Evolutionary conservation across 2,329 filamentous ascomycete genomes (phyloP).

Genomic region (Endothia cerciana): DNA sequence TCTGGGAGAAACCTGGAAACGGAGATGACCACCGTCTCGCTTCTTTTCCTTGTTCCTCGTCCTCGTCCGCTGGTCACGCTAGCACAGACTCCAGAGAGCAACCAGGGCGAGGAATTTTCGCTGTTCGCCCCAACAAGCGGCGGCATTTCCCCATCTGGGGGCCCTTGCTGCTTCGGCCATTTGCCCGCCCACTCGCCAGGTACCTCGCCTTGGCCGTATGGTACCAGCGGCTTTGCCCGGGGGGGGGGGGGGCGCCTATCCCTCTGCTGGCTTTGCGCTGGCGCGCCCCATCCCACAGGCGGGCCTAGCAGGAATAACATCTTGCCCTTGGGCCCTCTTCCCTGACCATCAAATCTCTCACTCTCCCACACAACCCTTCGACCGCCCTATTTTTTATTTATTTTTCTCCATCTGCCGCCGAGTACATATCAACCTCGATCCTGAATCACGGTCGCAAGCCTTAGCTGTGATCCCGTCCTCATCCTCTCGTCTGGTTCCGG

Average conservation of each 20-base stretch:
- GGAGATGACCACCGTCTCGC: neutral
- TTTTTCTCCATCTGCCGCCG: neutral
- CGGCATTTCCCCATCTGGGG: slow-evolving; percentile 1
- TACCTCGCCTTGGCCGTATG: neutral
- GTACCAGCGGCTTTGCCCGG: neutral
- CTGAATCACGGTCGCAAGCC: neutral
- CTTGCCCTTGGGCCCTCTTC: slow-evolving; percentile 5
- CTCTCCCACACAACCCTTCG: slow-evolving; percentile 15
- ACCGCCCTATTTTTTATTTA: slow-evolving; percentile 1
- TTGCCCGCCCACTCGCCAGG: neutral
- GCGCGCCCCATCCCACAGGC: slow-evolving; percentile 12
- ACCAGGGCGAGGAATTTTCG: slow-evolving; percentile 8
- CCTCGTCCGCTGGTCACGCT: neutral
- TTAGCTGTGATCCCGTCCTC: neutral
- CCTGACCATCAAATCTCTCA: slow-evolving; percentile 19
- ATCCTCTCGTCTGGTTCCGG: neutral
- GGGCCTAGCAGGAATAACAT: slow-evolving; percentile 14
- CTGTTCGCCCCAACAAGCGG: slow-evolving; percentile 14
- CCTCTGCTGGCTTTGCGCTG: neutral
- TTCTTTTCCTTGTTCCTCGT: neutral
- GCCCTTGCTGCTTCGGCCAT: slow-evolving; percentile 4
- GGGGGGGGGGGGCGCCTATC: neutral
- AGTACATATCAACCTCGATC: neutral
- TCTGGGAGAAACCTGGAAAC: neutral
- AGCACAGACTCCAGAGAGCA: neutral